Conservation (phyloP, 805 yeast genomes). For the Phaffomyces antillensis region DNA sequence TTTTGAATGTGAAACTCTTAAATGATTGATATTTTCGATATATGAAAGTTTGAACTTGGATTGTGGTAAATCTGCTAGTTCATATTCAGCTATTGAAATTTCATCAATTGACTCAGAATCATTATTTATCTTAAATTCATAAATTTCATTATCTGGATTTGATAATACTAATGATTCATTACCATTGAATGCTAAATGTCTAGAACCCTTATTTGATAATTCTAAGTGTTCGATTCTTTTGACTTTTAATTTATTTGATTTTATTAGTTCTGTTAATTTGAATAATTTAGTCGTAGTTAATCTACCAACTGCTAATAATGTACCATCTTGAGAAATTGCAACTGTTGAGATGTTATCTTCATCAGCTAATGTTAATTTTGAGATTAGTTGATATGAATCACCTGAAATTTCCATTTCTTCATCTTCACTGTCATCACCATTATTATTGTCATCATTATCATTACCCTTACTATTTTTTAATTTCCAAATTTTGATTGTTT, state of each 20-base stretch:
- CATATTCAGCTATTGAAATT: constrained; percentile 26
- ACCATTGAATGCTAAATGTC: constrained; percentile 40
- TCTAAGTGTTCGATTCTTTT: constrained; percentile 40
- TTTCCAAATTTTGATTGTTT: constrained; percentile 75
- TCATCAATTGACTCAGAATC: constrained; percentile 21
- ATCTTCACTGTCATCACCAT: constrained; percentile 9
- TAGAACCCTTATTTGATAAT: constrained; percentile 46
- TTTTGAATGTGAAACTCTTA: constrained; percentile 39
- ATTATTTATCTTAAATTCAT: constrained; percentile 30
- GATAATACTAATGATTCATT: constrained; percentile 41
- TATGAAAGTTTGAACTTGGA: constrained; percentile 35
- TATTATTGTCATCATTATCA: constrained; percentile 20
- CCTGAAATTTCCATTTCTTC: constrained; percentile 19
- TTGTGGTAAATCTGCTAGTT: constrained; percentile 32
- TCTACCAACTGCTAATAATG: constrained; percentile 66
- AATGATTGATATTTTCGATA: constrained; percentile 42
- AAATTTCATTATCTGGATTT: constrained; percentile 57
- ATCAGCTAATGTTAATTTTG: constrained; percentile 59
- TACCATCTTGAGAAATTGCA: constrained; percentile 57
- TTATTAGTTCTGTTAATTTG: constrained; percentile 38
- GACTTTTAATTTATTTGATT: constrained; percentile 35
- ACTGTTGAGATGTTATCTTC: constrained; percentile 76
- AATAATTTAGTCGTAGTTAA: constrained; percentile 63
- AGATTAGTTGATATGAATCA: constrained; percentile 47
- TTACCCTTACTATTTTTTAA: constrained; percentile 28